Base-by-base conservation (phyloP, 257 asterid species). In the Penstemon davidsonii region DNA sequence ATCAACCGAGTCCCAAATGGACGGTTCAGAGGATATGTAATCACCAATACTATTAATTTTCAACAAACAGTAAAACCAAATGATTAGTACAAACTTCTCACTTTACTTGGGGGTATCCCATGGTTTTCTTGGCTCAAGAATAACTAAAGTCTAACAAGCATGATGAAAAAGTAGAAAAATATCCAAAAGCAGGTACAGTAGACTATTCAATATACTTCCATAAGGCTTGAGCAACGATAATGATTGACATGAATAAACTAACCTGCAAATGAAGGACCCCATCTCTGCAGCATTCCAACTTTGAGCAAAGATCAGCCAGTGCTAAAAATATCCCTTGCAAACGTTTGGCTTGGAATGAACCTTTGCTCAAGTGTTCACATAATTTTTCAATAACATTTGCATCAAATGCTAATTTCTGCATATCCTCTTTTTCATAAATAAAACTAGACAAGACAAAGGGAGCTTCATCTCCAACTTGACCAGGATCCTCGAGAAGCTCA, bases 391-490 rank as follows among this genome's bases (percentile, higher is more conserved):
- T 72, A 63, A 67, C 88, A 74, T 81, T 76, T 58, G 85, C 84
- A 62, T 93, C 90, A 71, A 85, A 88, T 11, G 96, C 92, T 58
- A 87, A 42, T 68, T 84, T 84, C 60, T 90, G 98, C 81, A 93
- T 70, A 75, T 88, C 97, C 86, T 88, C 97, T 76, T 87, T 85
- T 66, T 81, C 96, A 62, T 76, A 73, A 62, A 86, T 78, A 77
- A 90, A 88, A 83, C 77, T 79, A 70, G 96, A 86, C 71, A 93
- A 69, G 70, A 80, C 92, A 85, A 87, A 84, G 42, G 96, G 91
- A 56, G 95, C 95, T 49, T 90, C 97, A 46, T 88, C 99, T 78
- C 99, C 97, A 70, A 93, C 97, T 84, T 87, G 97, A 77, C 91
- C 97, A 68, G 87, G 82, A 72, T 90, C 94, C 72, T 90, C 92